Percentiles rank a stretch among this genome's conserved stretches.
Conservation (phyloP, 2,329 filamentous ascomycete species). For the Claviceps maximensis region DNA sequence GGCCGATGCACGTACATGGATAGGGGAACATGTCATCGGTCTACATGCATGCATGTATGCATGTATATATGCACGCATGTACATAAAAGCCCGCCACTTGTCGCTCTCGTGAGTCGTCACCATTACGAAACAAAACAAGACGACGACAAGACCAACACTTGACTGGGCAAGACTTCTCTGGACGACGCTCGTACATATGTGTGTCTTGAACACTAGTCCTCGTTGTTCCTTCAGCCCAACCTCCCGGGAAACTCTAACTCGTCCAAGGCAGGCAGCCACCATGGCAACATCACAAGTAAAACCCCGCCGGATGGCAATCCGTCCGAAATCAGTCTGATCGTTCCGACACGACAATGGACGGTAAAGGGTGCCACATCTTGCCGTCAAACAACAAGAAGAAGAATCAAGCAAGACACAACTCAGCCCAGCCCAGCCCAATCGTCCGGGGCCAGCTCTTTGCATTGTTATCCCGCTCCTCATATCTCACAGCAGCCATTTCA, state of each 20-base stretch:
- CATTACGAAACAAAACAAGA: neutral
- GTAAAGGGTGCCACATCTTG: too few species aligned
- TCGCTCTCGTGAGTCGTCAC: neutral
- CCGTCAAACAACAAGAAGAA: too few species aligned
- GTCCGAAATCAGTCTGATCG: too few species aligned
- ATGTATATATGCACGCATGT: neutral
- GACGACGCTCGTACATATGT: neutral
- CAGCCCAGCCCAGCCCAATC: neutral
- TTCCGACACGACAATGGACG: too few species aligned
- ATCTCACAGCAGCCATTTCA: neutral
- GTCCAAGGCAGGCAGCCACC: neutral
- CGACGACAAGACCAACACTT: neutral
- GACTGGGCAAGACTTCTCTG: neutral
- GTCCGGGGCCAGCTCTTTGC: neutral
- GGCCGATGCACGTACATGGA: neutral
- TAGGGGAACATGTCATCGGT: neutral
- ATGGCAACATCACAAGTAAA: neutral
- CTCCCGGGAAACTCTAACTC: neutral
- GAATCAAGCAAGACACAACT: neutral
- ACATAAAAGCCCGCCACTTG: neutral
- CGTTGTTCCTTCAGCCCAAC: neutral
- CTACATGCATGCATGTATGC: neutral
- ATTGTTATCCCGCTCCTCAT: neutral
- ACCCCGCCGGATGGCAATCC: neutral
- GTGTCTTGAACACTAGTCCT: neutral